phyloP scores from a whole-genome alignment of 768 basidiomycete species.

The Trametes meyenii region DNA sequence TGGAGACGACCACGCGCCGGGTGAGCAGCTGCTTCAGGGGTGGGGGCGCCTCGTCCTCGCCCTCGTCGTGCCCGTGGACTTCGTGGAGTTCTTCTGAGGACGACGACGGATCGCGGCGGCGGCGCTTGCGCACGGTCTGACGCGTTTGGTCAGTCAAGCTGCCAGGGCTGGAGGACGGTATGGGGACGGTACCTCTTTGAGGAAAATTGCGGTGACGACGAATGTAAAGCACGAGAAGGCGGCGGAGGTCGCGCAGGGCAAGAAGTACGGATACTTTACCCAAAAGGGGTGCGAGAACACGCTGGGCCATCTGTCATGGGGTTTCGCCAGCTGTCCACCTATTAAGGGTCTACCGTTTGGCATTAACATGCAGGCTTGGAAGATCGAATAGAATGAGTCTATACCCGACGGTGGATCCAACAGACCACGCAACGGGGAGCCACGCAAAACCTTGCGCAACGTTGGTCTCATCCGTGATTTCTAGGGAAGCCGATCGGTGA shows the following conservation, averaged over 20 bases:
- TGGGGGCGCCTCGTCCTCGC: slow-evolving; percentile 13
- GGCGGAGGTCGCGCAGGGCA: slow-evolving; percentile 37
- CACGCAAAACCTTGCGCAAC: slow-evolving; percentile 37
- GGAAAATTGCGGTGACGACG: slow-evolving; percentile 29
- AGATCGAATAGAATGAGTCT: no score
- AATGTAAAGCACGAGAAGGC: slow-evolving; percentile 32
- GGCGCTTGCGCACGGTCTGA: slow-evolving; percentile 6
- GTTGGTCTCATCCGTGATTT: slow-evolving; percentile 41
- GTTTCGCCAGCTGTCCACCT: slow-evolving; percentile 38
- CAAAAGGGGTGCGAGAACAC: slow-evolving; percentile 36
- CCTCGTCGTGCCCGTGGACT: neutral
- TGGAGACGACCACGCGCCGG: slow-evolving; percentile 37
- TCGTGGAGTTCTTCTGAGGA: neutral
- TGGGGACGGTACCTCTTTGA: slow-evolving; percentile 36
- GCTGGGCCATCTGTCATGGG: slow-evolving; percentile 36
- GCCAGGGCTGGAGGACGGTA: neutral
- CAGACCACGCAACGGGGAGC: slow-evolving; percentile 36
- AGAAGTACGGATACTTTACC: slow-evolving; percentile 39
- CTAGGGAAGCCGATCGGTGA: slow-evolving; percentile 8
- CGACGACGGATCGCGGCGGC: neutral
- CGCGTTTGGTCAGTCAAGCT: neutral
- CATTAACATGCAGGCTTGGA: neutral
- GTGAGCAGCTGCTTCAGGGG: slow-evolving; percentile 34
- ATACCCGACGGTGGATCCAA: slow-evolving; percentile 35
- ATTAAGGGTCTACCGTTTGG: slow-evolving; percentile 33